Evolutionary conservation across 148 eudicot genomes (phyloP), one percentile per base, ranked within the genome.

Genomic region (Cornus kousa): DNA sequence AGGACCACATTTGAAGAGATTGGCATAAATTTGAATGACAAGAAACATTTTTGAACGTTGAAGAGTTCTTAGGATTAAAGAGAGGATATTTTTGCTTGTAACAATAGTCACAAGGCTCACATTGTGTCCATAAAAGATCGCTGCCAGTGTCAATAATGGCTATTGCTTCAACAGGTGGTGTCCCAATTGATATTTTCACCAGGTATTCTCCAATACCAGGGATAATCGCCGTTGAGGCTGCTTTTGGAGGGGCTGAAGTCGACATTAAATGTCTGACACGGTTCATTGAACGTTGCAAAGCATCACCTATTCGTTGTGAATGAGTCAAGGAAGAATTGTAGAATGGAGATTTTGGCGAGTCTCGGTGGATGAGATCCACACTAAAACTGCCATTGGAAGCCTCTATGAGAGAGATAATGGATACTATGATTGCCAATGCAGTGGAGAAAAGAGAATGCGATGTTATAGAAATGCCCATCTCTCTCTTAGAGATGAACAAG

Each of bases 71-170:
- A 35, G 92, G 92, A 32, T 83, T 67, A 11, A 89, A 91, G 32
- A 87, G 57, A 0, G 89, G 87, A 12, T 39, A 20, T 0, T 9
- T 83, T 80, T 88, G 91, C 3, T 73, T 55, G 50, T 69, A 90
- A 73, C 91, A 90, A 0, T 83, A 16, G 1, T 28, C 31, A 72
- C 90, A 86, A n/a, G 89, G 90, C 39, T 80, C 23, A 50, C 92
- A 88, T 60, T 87, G 91, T 4, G 84, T 88, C 89, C 89, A 90
- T 2, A 78, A 68, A 68, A 90, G 84, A 62, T 82, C 86, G 68
- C 90, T 87, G 0, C 89, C 88, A 0, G 87, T 90, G 71, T 88
- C 94, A 23, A 73, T 87, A 24, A 85, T 79, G 5, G 85, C 91
- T 10, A 60, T 78, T 60, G 78, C n/a, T 24, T 69, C 71, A 5